A percentile compares a stretch with the other conserved stretches of the same genome.
Conservation (phyloP, 2,329 filamentous ascomycete genomes). For the Phialophora tarda region DNA sequence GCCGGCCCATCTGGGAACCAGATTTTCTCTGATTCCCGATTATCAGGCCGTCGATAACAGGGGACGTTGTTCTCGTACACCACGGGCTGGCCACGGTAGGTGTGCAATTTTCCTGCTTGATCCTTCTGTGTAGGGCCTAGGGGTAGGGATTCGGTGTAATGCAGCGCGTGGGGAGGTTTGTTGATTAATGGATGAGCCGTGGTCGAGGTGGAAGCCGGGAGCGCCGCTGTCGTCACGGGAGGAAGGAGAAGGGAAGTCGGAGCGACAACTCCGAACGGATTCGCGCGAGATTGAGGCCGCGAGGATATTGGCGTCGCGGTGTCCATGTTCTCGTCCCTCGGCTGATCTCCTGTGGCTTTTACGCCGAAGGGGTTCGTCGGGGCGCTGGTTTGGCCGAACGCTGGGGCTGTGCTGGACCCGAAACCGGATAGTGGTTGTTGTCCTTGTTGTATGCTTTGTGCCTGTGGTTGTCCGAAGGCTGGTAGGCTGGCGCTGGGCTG, state of each 20-base stretch:
- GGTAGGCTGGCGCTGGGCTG: neutral
- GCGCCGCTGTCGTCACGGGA: conserved; percentile 9
- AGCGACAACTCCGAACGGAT: conserved; percentile 37
- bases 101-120: conserved; percentile 50
- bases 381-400: conserved; percentile 43
- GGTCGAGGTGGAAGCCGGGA: conserved; percentile 29
- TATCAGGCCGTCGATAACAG: conserved; percentile 57
- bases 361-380: conserved; percentile 44
- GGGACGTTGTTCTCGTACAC: conserved; percentile 56
- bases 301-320: conserved; percentile 44
- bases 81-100: conserved; percentile 70
- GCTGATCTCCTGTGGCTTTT: conserved; percentile 42
- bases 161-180: conserved; percentile 33
- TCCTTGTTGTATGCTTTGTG: neutral
- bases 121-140: conserved; percentile 46
- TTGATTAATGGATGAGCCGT: conserved; percentile 34
- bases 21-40: conserved; percentile 67
- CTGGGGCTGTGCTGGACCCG: conserved; percentile 7
- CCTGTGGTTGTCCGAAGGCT: neutral
- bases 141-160: conserved; percentile 42
- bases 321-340: conserved; percentile 32
- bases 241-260: conserved; percentile 20
- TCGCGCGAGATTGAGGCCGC: conserved; percentile 42
- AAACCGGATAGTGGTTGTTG: neutral
- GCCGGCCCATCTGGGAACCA: conserved; percentile 75